A percentile compares a stretch with the other conserved stretches of the same genome.
These are phyloP conservation scores for Rhizophagus clarus DNA, from an alignment of 192 early-diverging fungal genomes.

Conservation along the genomic window DNA sequence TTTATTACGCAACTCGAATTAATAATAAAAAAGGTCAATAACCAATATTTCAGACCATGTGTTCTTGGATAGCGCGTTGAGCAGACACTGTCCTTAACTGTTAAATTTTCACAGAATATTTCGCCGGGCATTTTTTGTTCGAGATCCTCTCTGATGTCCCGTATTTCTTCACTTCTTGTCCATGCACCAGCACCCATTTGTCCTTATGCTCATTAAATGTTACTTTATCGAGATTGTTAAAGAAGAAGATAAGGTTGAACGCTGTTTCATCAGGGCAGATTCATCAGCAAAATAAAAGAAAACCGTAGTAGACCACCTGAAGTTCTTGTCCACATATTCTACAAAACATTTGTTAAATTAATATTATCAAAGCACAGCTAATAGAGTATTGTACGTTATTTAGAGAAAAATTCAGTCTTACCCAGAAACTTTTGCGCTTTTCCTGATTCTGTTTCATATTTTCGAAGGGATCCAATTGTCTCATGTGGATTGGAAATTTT, in stretches of 20 bases:
- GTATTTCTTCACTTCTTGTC: not conserved
- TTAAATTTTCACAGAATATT: too few relatives aligned
- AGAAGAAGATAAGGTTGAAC: too few relatives aligned
- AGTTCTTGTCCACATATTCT: not conserved
- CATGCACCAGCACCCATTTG: not conserved
- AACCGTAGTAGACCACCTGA: not conserved
- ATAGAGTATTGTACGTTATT: not conserved
- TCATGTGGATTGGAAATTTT: not conserved
- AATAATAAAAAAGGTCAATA: too few relatives aligned
- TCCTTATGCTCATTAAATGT: constrained; percentile 9
- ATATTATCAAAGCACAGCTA: not conserved
- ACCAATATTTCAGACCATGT: too few relatives aligned
- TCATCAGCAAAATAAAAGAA: too few relatives aligned
- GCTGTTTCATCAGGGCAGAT: too few relatives aligned
- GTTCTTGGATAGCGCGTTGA: too few relatives aligned
- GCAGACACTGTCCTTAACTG: too few relatives aligned
- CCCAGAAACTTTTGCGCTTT: not conserved
- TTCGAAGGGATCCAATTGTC: not conserved
- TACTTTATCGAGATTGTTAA: not conserved
- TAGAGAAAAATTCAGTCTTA: not conserved
- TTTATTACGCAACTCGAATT: too few relatives aligned
- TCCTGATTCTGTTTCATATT: constrained; percentile 17
- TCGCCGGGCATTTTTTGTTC: too few relatives aligned
- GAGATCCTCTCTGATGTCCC: not conserved
- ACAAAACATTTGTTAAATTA: not conserved